These are phyloP conservation scores for Globisporangium takayamanum DNA, from an alignment of 352 stramenopile genomes.

Conservation along the genomic window DNA sequence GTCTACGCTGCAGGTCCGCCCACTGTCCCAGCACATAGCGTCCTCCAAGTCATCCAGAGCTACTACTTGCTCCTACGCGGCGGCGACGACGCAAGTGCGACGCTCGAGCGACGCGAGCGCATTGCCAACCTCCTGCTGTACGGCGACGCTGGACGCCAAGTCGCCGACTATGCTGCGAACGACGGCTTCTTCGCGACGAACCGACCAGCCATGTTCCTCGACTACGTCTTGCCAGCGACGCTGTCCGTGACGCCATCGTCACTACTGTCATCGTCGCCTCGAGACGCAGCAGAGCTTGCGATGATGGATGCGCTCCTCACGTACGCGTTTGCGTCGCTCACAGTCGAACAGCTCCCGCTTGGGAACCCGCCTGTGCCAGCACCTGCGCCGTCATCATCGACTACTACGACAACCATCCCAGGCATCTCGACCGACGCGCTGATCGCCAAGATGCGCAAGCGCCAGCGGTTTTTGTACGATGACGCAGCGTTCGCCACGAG, in stretches of 20 bases:
- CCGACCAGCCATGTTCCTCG: slow-evolving; percentile 36
- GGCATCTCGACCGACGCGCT: slow-evolving; percentile 28
- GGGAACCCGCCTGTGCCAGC: slow-evolving; percentile 29
- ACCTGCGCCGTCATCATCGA: slow-evolving; percentile 7
- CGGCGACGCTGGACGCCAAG: slow-evolving; percentile 28
- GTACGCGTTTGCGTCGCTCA: slow-evolving; percentile 43
- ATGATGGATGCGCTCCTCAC: slow-evolving; percentile 22
- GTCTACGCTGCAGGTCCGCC: slow-evolving; percentile 22
- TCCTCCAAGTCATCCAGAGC: slow-evolving; percentile 37
- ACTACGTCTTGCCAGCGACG: slow-evolving; percentile 23
- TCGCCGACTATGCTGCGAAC: slow-evolving; percentile 11
- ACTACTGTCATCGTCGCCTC: not conserved
- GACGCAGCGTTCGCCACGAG: slow-evolving; percentile 15
- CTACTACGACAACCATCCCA: slow-evolving; percentile 24
- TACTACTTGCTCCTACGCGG: slow-evolving; percentile 25
- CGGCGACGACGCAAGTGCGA: slow-evolving; percentile 12
- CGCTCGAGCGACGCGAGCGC: slow-evolving; percentile 17
- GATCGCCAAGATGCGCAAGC: slow-evolving; percentile 28
- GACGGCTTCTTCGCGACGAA: slow-evolving; percentile 11
- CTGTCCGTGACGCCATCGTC: not conserved
- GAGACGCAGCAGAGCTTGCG: slow-evolving; percentile 8
- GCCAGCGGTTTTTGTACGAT: slow-evolving; percentile 36
- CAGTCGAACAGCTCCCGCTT: slow-evolving; percentile 27
- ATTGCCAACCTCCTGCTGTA: slow-evolving; percentile 39
- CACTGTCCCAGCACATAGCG: slow-evolving; percentile 16